Evolutionary conservation across 768 basidiomycete species (phyloP), one percentile per base, ranked within the genome.

Genomic region (Auricularia sp.): DNA sequence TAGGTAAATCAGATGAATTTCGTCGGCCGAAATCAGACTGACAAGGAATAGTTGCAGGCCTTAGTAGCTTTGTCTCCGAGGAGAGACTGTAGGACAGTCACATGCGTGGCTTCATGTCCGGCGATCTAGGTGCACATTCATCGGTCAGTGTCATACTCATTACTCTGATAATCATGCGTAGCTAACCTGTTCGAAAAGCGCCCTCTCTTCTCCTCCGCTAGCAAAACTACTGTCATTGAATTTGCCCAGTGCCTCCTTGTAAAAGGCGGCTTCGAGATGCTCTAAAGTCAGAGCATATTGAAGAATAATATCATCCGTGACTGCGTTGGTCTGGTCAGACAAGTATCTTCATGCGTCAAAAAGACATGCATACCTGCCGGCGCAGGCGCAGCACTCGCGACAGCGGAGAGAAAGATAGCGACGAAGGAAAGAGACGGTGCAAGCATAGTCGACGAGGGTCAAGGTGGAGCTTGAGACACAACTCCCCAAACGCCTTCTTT

Each of bases 21-120:
- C 65, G 45, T 44, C 8, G 4, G 5, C 21, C 2, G 7, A 21
- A 47, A 16, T 29, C 29, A 29, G 1, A 75, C 82, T 59, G 65
- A 85, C 84, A 89, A 87, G 54, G 69, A 69, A 73, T 90, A 90
- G n/a, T 77, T 73, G 77, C 88, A 90, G 3, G 83, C 75, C 69
- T 80, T 64, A 13, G 81, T 76, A 8, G 82, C 79, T 4, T 76
- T 72, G 34, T 74, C 75, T 1, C 81, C 80, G 37, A 87, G 73
- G 0, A 77, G 77, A 7, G 65, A 69, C 7, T 81, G 73, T 35
- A 89, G 76, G 70, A 83, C 79, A 6, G 77, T 70, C 66, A 85
- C 83, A 73, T 90, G 88, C 11, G 74, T 73, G 36, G 72, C 70
- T 70, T 88, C 85, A 71, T 88, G 85, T 42, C 76, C 73, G 24